A percentile compares a stretch with the other conserved stretches of the same genome.
These are phyloP conservation scores for Drechslerella coelobrocha DNA, from an alignment of 2,329 filamentous ascomycete species.

Conservation along the genomic window DNA sequence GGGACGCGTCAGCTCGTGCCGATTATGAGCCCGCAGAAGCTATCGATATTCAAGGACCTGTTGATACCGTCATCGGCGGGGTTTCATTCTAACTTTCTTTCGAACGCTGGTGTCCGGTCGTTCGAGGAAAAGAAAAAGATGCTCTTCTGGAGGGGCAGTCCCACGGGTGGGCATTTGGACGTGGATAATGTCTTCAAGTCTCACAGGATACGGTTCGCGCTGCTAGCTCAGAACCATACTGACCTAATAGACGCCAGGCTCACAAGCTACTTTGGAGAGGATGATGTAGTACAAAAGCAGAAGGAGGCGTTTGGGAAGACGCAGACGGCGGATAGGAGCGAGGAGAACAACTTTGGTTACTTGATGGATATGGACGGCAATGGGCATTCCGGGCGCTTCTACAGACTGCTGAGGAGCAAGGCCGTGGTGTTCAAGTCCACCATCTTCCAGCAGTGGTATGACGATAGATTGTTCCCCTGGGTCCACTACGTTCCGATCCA, in stretches of 20 bases:
- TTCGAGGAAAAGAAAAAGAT: conserved; percentile 64
- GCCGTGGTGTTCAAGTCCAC: conserved; percentile 64
- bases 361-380: conserved; percentile 66
- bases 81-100: conserved; percentile 59
- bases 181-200: conserved; percentile 58
- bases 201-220: conserved; percentile 63
- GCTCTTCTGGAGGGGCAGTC: conserved; percentile 67
- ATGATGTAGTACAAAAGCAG: conserved; percentile 1
- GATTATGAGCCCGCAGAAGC: conserved; percentile 61
- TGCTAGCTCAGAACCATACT: neutral
- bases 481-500: conserved; percentile 66
- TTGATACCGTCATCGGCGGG: conserved; percentile 64
- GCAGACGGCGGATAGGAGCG: neutral
- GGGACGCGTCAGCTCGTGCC: conserved; percentile 60
- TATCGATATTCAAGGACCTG: conserved; percentile 64
- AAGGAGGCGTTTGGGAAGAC: conserved; percentile 9
- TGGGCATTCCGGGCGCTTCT: conserved; percentile 64
- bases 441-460: conserved; percentile 66
- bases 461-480: conserved; percentile 66
- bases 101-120: conserved; percentile 59
- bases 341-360: conserved; percentile 22
- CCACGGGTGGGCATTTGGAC: conserved; percentile 60
- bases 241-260: conserved; percentile 27
- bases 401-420: conserved; percentile 62
- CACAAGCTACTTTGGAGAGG: conserved; percentile 11